These are phyloP conservation scores for Omphalotus guepiniiformis DNA, from an alignment of 768 basidiomycete genomes.

Conservation along the genomic window DNA sequence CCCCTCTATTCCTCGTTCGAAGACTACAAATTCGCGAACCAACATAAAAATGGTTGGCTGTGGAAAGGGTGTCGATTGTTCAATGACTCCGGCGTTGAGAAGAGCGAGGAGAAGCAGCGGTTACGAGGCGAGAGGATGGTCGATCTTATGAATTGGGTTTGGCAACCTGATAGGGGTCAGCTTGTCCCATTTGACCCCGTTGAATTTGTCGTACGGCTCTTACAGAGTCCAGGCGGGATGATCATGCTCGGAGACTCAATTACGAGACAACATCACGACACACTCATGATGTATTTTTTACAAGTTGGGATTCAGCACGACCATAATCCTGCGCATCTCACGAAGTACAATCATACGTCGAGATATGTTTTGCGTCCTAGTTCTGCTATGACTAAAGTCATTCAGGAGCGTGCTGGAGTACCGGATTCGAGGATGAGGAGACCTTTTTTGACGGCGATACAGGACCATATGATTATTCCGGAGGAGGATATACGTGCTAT, in stretches of 20 bases:
- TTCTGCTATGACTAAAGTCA: slow-evolving; percentile 18
- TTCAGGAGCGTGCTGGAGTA: slow-evolving; percentile 21
- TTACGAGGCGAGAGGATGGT: slow-evolving; percentile 24
- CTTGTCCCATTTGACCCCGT: slow-evolving; percentile 23
- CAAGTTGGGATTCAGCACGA: too few species aligned
- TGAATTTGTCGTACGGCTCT: slow-evolving; percentile 24
- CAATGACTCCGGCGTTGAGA: slow-evolving; percentile 7
- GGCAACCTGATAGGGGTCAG: slow-evolving; percentile 22
- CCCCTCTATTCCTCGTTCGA: too few species aligned
- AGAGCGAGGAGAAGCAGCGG: slow-evolving; percentile 13
- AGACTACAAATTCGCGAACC: too few species aligned
- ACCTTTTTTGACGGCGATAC: slow-evolving; percentile 25
- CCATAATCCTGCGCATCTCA: too few species aligned
- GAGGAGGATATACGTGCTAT: slow-evolving; percentile 23
- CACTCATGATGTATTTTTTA: too few species aligned
- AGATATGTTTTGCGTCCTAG: too few species aligned
- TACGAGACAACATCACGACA: too few species aligned
- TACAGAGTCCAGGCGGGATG: slow-evolving; percentile 25
- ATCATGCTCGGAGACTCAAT: slow-evolving; percentile 25
- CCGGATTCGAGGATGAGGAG: slow-evolving; percentile 23
- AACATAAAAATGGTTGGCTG: too few species aligned
- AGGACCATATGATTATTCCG: slow-evolving; percentile 25
- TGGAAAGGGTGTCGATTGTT: slow-evolving; percentile 26
- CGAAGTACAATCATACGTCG: too few species aligned
- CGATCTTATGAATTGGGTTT: slow-evolving; percentile 27